Evolutionary conservation across 768 basidiomycete genomes (phyloP).

Genomic region (Paxillus rubicundulus): DNA sequence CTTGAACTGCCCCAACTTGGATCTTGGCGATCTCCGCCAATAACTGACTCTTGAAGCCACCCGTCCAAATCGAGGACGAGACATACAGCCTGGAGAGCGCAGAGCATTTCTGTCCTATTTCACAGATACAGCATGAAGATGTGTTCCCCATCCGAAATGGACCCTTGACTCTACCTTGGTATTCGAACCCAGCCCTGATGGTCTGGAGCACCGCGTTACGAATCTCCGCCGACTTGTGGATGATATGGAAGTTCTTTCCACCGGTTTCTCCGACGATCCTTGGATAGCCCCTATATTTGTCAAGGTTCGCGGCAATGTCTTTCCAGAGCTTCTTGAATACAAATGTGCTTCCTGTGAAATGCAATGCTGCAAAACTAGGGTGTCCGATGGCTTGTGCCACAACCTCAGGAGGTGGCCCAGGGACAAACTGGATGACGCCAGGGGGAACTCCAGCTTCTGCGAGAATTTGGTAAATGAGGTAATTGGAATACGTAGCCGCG

Average conservation of each 20-base stretch:
- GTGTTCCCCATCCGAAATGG: background rate
- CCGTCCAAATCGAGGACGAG: constrained; percentile 79
- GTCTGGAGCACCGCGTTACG: constrained; percentile 87
- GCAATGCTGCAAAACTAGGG: constrained; percentile 79
- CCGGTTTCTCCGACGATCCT: constrained; percentile 97
- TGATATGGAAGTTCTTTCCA: constrained; percentile 97
- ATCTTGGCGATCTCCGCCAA: constrained; percentile 78
- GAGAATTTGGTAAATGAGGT: constrained; percentile 86
- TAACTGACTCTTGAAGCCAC: constrained; percentile 81
- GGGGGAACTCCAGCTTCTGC: constrained; percentile 92
- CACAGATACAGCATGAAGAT: background rate
- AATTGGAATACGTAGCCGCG: constrained; percentile 92
- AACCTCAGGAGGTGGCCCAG: constrained; percentile 81
- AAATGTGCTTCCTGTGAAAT: constrained; percentile 95
- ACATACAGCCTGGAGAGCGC: constrained; percentile 92
- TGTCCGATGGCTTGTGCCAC: constrained; percentile 82
- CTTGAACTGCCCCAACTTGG: constrained; percentile 72
- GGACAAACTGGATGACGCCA: constrained; percentile 96
- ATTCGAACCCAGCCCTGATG: constrained; percentile 90
- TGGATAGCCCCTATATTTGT: constrained; percentile 86
- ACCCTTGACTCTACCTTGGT: constrained; percentile 61
- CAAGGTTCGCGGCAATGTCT: constrained; percentile 85
- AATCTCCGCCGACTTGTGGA: constrained; percentile 86
- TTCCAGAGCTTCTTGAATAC: constrained; percentile 98
- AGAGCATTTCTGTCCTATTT: constrained; percentile 89